phyloP scores from a whole-genome alignment of 2,329 filamentous ascomycete species.

The Zymoseptoria brevis region DNA sequence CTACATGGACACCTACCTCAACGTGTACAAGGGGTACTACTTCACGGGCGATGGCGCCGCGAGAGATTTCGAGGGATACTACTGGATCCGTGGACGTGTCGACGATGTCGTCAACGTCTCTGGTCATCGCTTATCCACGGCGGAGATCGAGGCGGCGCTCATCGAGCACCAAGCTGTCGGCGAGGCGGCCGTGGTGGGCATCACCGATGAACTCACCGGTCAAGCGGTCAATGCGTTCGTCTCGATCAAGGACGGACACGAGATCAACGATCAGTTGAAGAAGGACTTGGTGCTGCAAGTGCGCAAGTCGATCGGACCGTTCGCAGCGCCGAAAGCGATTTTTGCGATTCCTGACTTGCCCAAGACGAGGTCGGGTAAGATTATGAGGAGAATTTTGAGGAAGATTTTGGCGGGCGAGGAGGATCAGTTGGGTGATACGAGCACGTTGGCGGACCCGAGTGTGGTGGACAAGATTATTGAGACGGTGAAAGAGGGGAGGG shows the following conservation, averaged over 20 bases:
- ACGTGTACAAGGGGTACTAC: constrained; percentile 97
- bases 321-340: constrained; percentile 90
- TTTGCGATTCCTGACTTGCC: constrained; percentile 87
- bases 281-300: constrained; percentile 94
- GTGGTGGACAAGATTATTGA: constrained; percentile 87
- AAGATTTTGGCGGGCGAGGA: constrained; percentile 98
- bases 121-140: constrained; percentile 90
- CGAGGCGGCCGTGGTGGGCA: constrained; percentile 90
- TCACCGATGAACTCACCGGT: constrained; percentile 86
- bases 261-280: constrained; percentile 68
- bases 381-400: constrained; percentile 92
- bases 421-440: constrained; percentile 88
- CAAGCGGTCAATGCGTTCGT: constrained; percentile 98
- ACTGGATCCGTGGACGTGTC: constrained; percentile 98
- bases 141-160: constrained; percentile 94
- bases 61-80: constrained; percentile 95
- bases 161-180: constrained; percentile 85
- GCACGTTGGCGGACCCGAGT: constrained; percentile 84
- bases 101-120: constrained; percentile 98
- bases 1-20: constrained; percentile 97
- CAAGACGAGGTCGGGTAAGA: constrained; percentile 97
- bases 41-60: constrained; percentile 92
- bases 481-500: constrained; percentile 57
- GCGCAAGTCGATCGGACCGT: constrained; percentile 93
- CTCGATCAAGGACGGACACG: constrained; percentile 75